Percentiles rank a stretch among this genome's conserved stretches.
These are phyloP conservation scores for Chalaropsis ovoidea DNA, from an alignment of 2,329 filamentous ascomycete genomes.

Conservation along the genomic window DNA sequence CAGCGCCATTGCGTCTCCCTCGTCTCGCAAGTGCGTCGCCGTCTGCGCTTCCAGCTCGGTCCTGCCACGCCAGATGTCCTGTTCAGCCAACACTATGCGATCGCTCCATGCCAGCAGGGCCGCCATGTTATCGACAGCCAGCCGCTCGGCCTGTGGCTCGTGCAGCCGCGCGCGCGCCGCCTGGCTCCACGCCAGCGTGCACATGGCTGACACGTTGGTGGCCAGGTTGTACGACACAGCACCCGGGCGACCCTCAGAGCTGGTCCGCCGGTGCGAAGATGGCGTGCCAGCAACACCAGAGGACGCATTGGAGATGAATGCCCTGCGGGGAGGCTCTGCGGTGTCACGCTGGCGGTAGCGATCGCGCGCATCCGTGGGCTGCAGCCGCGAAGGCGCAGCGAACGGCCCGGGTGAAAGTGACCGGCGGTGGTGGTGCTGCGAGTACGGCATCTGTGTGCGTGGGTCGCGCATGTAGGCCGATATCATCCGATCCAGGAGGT, in stretches of 20 bases:
- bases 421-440: slow-evolving; percentile 9
- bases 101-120: slow-evolving; percentile 30
- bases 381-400: not conserved
- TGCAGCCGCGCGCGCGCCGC: slow-evolving; percentile 30
- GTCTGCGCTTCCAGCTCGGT: slow-evolving; percentile 10
- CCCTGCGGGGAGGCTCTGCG: not conserved
- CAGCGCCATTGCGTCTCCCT: not conserved
- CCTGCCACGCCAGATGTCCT: slow-evolving; percentile 27
- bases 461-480: slow-evolving; percentile 27
- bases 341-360: slow-evolving; percentile 15
- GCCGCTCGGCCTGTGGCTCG: slow-evolving; percentile 30
- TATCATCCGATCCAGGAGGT: slow-evolving; percentile 27
- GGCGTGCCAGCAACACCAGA: not conserved
- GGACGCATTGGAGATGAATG: not conserved
- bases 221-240: slow-evolving; percentile 28
- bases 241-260: slow-evolving; percentile 7
- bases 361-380: not conserved
- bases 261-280: not conserved
- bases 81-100: slow-evolving; percentile 25
- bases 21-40: not conserved
- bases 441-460: slow-evolving; percentile 12
- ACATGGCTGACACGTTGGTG: slow-evolving; percentile 31
- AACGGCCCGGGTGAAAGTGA: slow-evolving; percentile 13
- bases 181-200: slow-evolving; percentile 31
- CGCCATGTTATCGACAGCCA: slow-evolving; percentile 30